Evolutionary conservation across 2,329 filamentous ascomycete species (phyloP).

Genomic region (Penicillium griseofulvum): DNA sequence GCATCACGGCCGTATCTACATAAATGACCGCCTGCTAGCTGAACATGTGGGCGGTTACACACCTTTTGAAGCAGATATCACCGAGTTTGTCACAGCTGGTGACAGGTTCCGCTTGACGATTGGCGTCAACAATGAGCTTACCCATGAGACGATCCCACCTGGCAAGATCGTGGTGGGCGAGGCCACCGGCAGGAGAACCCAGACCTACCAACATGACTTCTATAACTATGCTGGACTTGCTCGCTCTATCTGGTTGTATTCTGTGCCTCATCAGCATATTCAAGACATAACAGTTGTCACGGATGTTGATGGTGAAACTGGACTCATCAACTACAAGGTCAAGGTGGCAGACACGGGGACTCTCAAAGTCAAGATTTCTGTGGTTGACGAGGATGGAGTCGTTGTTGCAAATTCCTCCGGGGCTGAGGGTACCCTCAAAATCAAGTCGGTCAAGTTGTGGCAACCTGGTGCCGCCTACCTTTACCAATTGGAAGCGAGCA

Average conservation of each 20-base stretch:
- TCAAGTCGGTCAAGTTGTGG: slow-evolving; percentile 24
- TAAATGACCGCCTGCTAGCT: slow-evolving; percentile 24
- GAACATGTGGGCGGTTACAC: slow-evolving; percentile 30
- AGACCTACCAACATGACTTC: slow-evolving; percentile 33
- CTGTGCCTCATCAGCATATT: slow-evolving; percentile 21
- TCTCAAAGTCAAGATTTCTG: not conserved
- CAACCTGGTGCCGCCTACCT: slow-evolving; percentile 29
- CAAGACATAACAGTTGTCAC: slow-evolving; percentile 26
- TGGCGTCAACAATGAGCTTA: slow-evolving; percentile 32
- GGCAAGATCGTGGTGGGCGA: slow-evolving; percentile 11
- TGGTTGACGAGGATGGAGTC: not conserved
- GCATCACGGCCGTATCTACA: slow-evolving; percentile 27
- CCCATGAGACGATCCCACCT: slow-evolving; percentile 31
- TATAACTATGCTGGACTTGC: slow-evolving; percentile 32
- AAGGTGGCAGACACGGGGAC: not conserved
- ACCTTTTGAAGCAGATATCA: slow-evolving; percentile 28
- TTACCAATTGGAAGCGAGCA: slow-evolving; percentile 22
- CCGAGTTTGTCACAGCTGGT: slow-evolving; percentile 18
- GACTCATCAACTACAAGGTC: slow-evolving; percentile 1
- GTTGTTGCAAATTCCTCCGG: slow-evolving; percentile 1
- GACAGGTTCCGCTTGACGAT: slow-evolving; percentile 30
- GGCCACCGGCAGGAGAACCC: slow-evolving; percentile 16
- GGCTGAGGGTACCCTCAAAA: slow-evolving; percentile 10
- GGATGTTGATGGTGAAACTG: slow-evolving; percentile 10
- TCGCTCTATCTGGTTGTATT: slow-evolving; percentile 29